Evolutionary conservation across 2,329 filamentous ascomycete species (phyloP).

Genomic region (Xylaria multiplex): DNA sequence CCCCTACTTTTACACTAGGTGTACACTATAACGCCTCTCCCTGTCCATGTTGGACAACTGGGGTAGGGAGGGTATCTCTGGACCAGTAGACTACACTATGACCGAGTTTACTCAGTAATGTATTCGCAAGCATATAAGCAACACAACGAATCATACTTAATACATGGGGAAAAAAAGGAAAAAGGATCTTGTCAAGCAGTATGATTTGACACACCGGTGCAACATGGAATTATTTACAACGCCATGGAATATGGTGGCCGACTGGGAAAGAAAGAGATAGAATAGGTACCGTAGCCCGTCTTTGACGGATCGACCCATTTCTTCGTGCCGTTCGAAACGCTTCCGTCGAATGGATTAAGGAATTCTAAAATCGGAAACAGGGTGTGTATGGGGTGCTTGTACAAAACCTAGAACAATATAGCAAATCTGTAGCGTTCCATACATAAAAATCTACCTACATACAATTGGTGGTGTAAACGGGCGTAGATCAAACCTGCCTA

Average conservation of each 20-base stretch:
- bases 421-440: background rate
- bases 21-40: background rate
- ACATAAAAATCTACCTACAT: too few species aligned
- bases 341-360: constrained; percentile 1
- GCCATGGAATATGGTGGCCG: background rate
- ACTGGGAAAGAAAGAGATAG: too few species aligned
- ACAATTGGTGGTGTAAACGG: background rate
- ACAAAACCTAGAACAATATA: background rate
- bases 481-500: constrained; percentile 20
- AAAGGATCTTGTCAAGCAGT: background rate
- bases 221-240: background rate
- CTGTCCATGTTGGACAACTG: background rate
- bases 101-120: constrained; percentile 1
- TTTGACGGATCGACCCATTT: background rate
- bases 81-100: background rate
- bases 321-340: constrained; percentile 15
- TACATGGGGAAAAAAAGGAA: background rate
- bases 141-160: background rate
- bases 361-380: background rate
- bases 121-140: background rate
- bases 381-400: background rate
- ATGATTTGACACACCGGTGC: constrained; percentile 2
- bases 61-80: background rate
- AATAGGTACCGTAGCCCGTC: background rate
- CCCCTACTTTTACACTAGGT: constrained; percentile 5